A percentile compares a stretch with the other conserved stretches of the same genome.
These are phyloP conservation scores for Xylariaceae sp. DNA, from an alignment of 2,329 filamentous ascomycete genomes.

Conservation along the genomic window DNA sequence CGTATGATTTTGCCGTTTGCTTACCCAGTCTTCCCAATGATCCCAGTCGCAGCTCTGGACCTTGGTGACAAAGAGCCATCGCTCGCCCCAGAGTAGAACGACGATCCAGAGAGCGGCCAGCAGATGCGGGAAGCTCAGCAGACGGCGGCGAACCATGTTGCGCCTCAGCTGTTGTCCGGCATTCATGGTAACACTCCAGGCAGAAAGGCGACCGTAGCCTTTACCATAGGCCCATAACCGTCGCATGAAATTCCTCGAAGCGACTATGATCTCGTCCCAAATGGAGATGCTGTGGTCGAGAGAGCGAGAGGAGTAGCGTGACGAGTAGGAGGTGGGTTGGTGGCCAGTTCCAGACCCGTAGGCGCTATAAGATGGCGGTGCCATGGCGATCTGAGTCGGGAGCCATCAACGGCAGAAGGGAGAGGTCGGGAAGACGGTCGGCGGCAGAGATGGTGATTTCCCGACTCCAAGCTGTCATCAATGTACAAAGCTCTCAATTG, in stretches of 20 bases:
- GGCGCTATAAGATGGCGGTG: constrained; percentile 40
- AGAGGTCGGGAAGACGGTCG: no score
- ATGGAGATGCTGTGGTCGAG: constrained; percentile 33
- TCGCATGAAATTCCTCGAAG: constrained; percentile 27
- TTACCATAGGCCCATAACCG: constrained; percentile 41
- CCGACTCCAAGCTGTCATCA: no score
- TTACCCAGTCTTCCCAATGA: constrained; percentile 90
- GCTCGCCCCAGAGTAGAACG: constrained; percentile 80
- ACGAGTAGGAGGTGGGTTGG: constrained; percentile 15
- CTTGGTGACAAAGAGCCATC: constrained; percentile 69
- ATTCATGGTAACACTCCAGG: constrained; percentile 30
- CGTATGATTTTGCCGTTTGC: constrained; percentile 23
- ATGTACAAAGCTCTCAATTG: no score
- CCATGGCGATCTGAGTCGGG: constrained; percentile 29
- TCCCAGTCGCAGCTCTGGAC: constrained; percentile 76
- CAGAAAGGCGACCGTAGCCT: constrained; percentile 40
- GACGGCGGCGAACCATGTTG: constrained; percentile 50
- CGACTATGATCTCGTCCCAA: constrained; percentile 36
- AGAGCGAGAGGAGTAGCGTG: constrained; percentile 18
- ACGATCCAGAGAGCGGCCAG: constrained; percentile 73
- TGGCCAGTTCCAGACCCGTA: constrained; percentile 15
- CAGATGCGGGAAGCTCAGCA: constrained; percentile 63
- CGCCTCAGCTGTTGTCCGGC: constrained; percentile 35
- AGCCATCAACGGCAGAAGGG: constrained; percentile 24
- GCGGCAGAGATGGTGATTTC: no score